These are phyloP conservation scores for Oryza meyeriana DNA, from an alignment of 176 grass and related monocot species.

Conservation along the genomic window DNA sequence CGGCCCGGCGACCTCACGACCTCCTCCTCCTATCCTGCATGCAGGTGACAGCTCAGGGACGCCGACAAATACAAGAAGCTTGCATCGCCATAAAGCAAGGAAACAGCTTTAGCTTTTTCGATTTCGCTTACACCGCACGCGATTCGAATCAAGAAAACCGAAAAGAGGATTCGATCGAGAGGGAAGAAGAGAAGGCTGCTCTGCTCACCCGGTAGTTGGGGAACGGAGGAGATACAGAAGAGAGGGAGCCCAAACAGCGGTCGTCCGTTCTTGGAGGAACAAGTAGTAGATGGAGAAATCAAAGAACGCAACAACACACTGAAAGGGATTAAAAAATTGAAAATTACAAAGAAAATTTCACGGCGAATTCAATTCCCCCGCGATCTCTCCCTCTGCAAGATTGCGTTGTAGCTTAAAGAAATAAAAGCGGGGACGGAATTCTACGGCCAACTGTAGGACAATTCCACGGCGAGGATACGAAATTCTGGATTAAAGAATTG, in stretches of 20 bases:
- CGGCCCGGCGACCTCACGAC: constrained; percentile 34
- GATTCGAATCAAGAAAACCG: constrained; percentile 41
- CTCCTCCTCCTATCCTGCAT: constrained; percentile 23
- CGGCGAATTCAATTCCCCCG: background rate
- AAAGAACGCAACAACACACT: constrained; percentile 26
- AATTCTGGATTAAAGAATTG: constrained; percentile 12
- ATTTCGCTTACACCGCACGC: constrained; percentile 43
- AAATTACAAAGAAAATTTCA: constrained; percentile 8
- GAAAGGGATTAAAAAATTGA: background rate
- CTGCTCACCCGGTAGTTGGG: constrained; percentile 23
- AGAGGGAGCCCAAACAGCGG: constrained; percentile 31
- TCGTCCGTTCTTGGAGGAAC: constrained; percentile 32
- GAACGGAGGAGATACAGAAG: constrained; percentile 11
- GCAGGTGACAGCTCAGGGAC: constrained; percentile 32
- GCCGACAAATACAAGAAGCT: constrained; percentile 33
- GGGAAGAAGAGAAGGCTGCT: constrained; percentile 6
- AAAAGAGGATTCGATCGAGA: constrained; percentile 21
- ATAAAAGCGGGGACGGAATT: constrained; percentile 12
- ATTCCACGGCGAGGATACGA: constrained; percentile 31
- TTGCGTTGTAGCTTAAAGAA: background rate
- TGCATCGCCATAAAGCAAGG: constrained; percentile 43
- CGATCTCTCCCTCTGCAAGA: constrained; percentile 18
- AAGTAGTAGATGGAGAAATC: constrained; percentile 44
- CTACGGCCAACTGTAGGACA: constrained; percentile 30
- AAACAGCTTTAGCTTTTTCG: constrained; percentile 33